phyloP scores from a whole-genome alignment of 2,329 filamentous ascomycete genomes.

The Penicillium sp. region DNA sequence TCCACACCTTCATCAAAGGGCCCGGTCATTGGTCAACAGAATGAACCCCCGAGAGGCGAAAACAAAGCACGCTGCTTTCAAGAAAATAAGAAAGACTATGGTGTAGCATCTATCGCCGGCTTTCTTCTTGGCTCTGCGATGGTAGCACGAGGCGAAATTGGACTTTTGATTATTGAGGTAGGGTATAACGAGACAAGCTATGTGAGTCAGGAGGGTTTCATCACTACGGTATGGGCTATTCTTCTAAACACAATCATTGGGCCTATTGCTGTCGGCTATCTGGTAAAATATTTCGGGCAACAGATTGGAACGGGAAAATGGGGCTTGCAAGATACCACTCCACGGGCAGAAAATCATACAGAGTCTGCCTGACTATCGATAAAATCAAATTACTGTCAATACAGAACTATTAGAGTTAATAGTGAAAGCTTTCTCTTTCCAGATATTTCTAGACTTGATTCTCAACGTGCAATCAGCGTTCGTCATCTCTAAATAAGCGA shows the following conservation, averaged over 20 bases:
- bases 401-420: too few species aligned
- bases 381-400: too few species aligned
- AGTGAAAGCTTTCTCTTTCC: too few species aligned
- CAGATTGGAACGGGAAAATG: constrained; percentile 30
- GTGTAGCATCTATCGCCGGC: constrained; percentile 25
- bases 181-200: constrained; percentile 35
- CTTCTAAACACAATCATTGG: constrained; percentile 38
- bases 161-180: constrained; percentile 37
- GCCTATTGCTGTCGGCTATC: constrained; percentile 31
- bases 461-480: too few species aligned
- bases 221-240: constrained; percentile 36
- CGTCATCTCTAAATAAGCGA: too few species aligned
- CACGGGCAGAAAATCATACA: background rate
- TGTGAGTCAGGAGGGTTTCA: constrained; percentile 20
- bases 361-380: background rate
- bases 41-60: background rate
- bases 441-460: too few species aligned
- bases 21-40: background rate
- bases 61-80: background rate
- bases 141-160: constrained; percentile 40
- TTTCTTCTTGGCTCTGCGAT: constrained; percentile 36
- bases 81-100: constrained; percentile 5
- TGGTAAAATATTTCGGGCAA: constrained; percentile 29
- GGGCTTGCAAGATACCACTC: constrained; percentile 25
- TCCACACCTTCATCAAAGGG: background rate